Base-by-base conservation (phyloP, 441 rosid species). In the Pelargonium citronellum region DNA sequence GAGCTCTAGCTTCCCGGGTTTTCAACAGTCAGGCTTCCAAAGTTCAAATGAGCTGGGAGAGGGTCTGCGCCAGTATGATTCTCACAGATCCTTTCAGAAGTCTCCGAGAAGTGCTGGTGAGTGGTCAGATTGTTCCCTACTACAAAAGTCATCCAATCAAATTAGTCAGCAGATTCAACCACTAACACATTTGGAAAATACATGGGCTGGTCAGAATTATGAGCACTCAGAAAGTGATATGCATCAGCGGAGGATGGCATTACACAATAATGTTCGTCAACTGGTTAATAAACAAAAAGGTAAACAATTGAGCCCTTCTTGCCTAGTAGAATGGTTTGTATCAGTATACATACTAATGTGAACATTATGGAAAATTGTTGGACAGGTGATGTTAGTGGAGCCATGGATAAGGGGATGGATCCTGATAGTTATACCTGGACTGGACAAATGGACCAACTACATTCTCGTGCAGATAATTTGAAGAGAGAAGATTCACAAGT, bases 1-100 rank as follows among this genome's bases (percentile, higher is more conserved):
- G 71, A 78, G 75, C 75, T 74, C 87, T 66, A 70, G 82, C 69
- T 78, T 86, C 63, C 82, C 88, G 66, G 86, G 85, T 69, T 78
- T 85, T 79, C 83, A 77, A 83, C 85, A 79, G 53, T 74, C 81
- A n/a, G 73, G 76, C 46, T 41, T 66, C 44, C 79, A 77, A 71
- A 74, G 76, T 64, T 77, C 81, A 15, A 71, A 71, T 70, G 81
- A 81, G 63, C 75, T 73, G 65, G 64, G 80, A 66, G 78, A 81
- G 47, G 74, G 78, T 73, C 61, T 75, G 16, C 71, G 64, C 39
- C 84, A 76, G 53, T 82, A 73, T 68, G 77, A 75, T 24, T 75
- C 77, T 16, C 83, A 67, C 74, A 79, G 77, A 71, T 73, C 85
- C 66, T 64, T 69, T 70, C 79, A 76, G 73, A 83, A 74, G 73